Conservation (phyloP, 2,329 filamentous ascomycete species). For the Nemania sp. region DNA sequence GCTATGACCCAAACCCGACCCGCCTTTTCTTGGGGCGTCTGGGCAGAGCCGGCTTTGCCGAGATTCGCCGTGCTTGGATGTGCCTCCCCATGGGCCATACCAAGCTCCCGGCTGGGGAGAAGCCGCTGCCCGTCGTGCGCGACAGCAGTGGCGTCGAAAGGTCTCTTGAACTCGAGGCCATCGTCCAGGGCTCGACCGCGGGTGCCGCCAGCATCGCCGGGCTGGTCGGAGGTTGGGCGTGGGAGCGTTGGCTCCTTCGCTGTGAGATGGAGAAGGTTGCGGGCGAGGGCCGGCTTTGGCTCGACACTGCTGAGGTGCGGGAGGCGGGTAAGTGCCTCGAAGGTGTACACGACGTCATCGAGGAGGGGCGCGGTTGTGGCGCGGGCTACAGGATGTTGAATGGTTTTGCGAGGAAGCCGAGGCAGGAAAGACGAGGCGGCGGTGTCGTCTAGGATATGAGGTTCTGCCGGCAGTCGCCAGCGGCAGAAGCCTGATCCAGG, state of each 20-base stretch:
- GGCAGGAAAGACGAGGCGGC: not conserved
- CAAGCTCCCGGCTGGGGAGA: constrained; percentile 47
- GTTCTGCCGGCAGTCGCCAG: not conserved
- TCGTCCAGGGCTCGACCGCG: constrained; percentile 69
- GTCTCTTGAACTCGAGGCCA: constrained; percentile 63
- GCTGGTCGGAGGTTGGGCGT: constrained; percentile 83
- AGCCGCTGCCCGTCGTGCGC: constrained; percentile 41
- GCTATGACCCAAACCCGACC: constrained; percentile 85
- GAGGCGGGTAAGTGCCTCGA: constrained; percentile 65
- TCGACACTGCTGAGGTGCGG: constrained; percentile 57
- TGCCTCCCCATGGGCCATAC: constrained; percentile 77
- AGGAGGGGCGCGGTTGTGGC: constrained; percentile 64
- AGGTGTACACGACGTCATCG: constrained; percentile 63
- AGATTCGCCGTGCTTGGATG: constrained; percentile 84
- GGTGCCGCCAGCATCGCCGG: constrained; percentile 77
- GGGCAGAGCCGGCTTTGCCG: constrained; percentile 74
- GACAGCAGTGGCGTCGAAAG: constrained; percentile 46
- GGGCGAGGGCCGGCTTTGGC: constrained; percentile 64
- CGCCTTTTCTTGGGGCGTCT: constrained; percentile 80
- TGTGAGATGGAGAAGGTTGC: constrained; percentile 80
- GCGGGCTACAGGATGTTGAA: constrained; percentile 65
- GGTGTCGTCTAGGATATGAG: constrained; percentile 1
- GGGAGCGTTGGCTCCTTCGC: constrained; percentile 95
- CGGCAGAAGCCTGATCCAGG: not conserved
- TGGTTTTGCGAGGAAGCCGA: constrained; percentile 68